These are phyloP conservation scores for Aspergillus sp. DNA, from an alignment of 2,329 filamentous ascomycete genomes.

Conservation along the genomic window DNA sequence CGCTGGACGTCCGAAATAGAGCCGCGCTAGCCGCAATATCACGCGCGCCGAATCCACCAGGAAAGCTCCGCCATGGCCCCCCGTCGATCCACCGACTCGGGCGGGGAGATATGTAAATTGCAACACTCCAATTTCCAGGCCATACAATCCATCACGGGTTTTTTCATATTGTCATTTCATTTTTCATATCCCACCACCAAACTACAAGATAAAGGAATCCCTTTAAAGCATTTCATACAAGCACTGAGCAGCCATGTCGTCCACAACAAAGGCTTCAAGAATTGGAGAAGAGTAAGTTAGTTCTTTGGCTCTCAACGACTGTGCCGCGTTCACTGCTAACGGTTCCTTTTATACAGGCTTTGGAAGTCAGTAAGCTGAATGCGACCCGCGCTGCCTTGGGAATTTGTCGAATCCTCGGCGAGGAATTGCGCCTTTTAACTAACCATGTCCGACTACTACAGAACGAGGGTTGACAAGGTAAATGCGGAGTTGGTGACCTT, in stretches of 20 bases:
- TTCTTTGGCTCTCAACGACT: no score
- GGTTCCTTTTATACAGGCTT: slow-evolving; percentile 57
- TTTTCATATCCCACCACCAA: no score
- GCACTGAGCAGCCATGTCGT: slow-evolving; percentile 41
- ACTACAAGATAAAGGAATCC: no score
- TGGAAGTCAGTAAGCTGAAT: slow-evolving; percentile 71
- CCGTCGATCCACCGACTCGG: slow-evolving; percentile 11
- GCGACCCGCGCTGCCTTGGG: not conserved
- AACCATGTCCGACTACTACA: slow-evolving; percentile 35
- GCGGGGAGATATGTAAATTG: slow-evolving; percentile 13
- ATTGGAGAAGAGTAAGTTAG: slow-evolving; percentile 68
- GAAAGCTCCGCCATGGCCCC: slow-evolving; percentile 10
- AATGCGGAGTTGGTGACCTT: slow-evolving; percentile 96
- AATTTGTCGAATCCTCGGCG: not conserved
- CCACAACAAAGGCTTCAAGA: slow-evolving; percentile 61
- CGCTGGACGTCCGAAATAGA: slow-evolving; percentile 7
- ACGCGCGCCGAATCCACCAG: slow-evolving; percentile 5
- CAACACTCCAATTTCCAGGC: slow-evolving; percentile 4
- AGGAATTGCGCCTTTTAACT: slow-evolving; percentile 5
- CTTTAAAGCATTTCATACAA: slow-evolving; percentile 3
- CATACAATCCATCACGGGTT: not conserved
- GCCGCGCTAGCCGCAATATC: slow-evolving; percentile 19
- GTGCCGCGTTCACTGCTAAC: no score
- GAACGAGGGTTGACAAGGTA: slow-evolving; percentile 93
- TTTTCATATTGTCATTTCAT: no score